Conservation (phyloP, 768 basidiomycete species). For the Lactarius deliciosus region DNA sequence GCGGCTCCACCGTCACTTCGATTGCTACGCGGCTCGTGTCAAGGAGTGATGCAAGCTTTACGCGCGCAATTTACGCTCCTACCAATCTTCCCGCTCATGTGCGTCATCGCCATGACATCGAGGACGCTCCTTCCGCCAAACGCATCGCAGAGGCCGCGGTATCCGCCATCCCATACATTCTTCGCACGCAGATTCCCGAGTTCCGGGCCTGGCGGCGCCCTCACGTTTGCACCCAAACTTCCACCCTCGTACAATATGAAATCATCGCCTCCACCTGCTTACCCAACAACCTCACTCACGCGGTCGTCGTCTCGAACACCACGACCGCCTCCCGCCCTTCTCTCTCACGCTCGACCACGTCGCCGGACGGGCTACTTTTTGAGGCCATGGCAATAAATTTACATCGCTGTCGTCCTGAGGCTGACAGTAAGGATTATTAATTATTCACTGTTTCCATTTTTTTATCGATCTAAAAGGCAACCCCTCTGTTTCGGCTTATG, state of each 20-base stretch:
- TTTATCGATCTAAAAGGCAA: conserved; percentile 5
- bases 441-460: conserved; percentile 13
- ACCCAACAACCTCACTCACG: too few relatives aligned
- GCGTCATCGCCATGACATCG: conserved; percentile 47
- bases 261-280: conserved; percentile 30
- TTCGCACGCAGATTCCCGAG: conserved; percentile 14
- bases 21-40: too few relatives aligned
- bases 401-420: conserved; percentile 42
- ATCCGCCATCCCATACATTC: conserved; percentile 33
- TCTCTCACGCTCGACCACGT: conserved; percentile 39
- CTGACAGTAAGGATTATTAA: conserved; percentile 25
- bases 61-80: too few relatives aligned
- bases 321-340: conserved; percentile 22
- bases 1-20: too few relatives aligned
- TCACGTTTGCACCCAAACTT: conserved; percentile 20
- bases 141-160: conserved; percentile 42
- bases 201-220: conserved; percentile 6
- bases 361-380: conserved; percentile 49
- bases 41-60: too few relatives aligned
- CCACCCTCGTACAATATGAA: conserved; percentile 29
- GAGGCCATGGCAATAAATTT: conserved; percentile 38
- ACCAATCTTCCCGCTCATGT: conserved; percentile 37
- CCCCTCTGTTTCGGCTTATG: conserved; percentile 10
- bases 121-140: conserved; percentile 46
- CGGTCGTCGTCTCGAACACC: not conserved